These are phyloP conservation scores for Colletotrichum graminicola DNA, from an alignment of 2,329 filamentous ascomycete species.

Conservation along the genomic window DNA sequence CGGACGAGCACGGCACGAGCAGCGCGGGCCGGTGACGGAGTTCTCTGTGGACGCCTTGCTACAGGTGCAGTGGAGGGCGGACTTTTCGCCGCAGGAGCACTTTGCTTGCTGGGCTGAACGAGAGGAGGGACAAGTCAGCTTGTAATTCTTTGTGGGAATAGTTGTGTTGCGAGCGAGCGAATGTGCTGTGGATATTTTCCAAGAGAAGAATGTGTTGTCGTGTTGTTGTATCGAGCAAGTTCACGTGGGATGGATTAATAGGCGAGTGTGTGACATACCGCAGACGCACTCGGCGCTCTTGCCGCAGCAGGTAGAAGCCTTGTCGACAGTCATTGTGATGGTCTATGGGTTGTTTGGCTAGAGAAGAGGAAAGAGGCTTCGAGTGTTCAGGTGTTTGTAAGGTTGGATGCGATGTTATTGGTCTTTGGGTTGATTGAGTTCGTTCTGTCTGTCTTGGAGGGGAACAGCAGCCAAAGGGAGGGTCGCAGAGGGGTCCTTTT, in stretches of 20 bases:
- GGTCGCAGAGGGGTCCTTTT: constrained; percentile 30
- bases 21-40: constrained; percentile 76
- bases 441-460: constrained; percentile 3
- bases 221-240: constrained; percentile 13
- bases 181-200: constrained; percentile 11
- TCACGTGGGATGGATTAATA: neutral
- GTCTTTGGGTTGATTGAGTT: neutral
- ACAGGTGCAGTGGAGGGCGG: constrained; percentile 88
- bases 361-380: neutral
- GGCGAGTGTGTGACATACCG: constrained; percentile 58
- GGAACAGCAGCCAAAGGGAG: neutral
- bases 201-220: neutral
- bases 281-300: constrained; percentile 67
- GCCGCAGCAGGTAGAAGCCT: constrained; percentile 68
- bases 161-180: constrained; percentile 10
- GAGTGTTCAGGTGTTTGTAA: neutral
- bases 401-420: neutral
- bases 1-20: constrained; percentile 85
- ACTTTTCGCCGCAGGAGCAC: constrained; percentile 92
- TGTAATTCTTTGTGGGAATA: neutral
- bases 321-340: constrained; percentile 52
- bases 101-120: constrained; percentile 71
- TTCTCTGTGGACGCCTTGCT: constrained; percentile 83
- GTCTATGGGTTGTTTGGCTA: constrained; percentile 15
- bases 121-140: constrained; percentile 18